Evolutionary conservation across 768 basidiomycete genomes (phyloP).

Genomic region (Podaxis mareebaensis): DNA sequence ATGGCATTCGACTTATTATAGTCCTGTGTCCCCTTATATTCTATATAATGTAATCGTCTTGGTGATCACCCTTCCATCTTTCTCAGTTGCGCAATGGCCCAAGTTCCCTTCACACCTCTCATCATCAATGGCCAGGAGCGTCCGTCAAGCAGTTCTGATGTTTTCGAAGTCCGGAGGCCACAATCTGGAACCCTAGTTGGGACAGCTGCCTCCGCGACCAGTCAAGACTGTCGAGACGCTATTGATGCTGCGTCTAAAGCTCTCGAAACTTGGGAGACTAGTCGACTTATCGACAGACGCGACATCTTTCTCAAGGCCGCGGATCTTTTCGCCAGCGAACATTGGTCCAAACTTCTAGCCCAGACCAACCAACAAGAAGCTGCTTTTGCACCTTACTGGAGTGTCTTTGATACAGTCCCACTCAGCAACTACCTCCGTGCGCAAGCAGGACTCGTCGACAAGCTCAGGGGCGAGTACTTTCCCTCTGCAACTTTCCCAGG

Average conservation of each 20-base stretch:
- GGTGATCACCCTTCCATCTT: neutral
- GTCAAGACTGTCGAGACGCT: constrained; percentile 44
- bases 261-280: constrained; percentile 48
- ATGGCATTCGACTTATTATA: neutral
- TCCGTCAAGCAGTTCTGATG: constrained; percentile 33
- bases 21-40: neutral
- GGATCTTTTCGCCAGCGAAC: constrained; percentile 42
- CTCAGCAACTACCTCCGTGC: constrained; percentile 29
- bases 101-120: constrained; percentile 33
- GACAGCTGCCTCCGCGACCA: constrained; percentile 44
- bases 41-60: neutral
- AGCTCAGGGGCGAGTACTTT: constrained; percentile 45
- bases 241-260: constrained; percentile 46
- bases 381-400: constrained; percentile 32
- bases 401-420: constrained; percentile 25
- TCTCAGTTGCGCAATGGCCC: neutral
- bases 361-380: constrained; percentile 40
- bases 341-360: constrained; percentile 36
- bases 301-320: constrained; percentile 51
- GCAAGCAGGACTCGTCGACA: constrained; percentile 33
- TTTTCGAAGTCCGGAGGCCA: constrained; percentile 49
- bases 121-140: constrained; percentile 41
- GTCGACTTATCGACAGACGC: constrained; percentile 34
- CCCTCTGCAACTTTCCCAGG: constrained; percentile 44
- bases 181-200: constrained; percentile 44